These are phyloP conservation scores for Myriosclerotinia duriaeana DNA, from an alignment of 2,329 filamentous ascomycete species.

Conservation along the genomic window DNA sequence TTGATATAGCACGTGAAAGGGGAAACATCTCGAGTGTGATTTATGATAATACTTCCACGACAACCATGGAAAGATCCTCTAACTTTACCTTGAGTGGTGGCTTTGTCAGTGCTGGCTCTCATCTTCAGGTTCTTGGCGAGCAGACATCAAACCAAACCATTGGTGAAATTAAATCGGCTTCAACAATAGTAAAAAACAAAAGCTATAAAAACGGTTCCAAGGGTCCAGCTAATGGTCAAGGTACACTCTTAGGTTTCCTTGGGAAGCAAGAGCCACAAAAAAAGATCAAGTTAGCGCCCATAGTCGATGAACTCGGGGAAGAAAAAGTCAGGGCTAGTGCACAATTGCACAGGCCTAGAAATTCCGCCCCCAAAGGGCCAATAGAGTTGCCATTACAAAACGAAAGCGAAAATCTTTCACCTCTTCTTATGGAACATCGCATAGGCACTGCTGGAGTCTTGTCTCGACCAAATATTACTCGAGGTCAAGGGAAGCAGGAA, in stretches of 20 bases:
- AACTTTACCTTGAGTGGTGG: slow-evolving; percentile 60
- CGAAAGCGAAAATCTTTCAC: background rate
- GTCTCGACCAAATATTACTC: slow-evolving; percentile 30
- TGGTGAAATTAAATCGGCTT: slow-evolving; percentile 26
- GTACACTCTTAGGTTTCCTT: slow-evolving; percentile 35
- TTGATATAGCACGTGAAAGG: slow-evolving; percentile 28
- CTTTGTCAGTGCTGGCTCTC: slow-evolving; percentile 38
- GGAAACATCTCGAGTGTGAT: slow-evolving; percentile 26
- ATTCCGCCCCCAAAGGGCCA: background rate
- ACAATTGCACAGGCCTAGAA: slow-evolving; percentile 18
- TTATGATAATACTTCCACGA: slow-evolving; percentile 48
- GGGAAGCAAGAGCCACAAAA: slow-evolving; percentile 28
- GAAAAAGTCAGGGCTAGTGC: background rate
- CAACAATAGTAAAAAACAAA: slow-evolving; percentile 11
- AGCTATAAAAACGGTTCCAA: slow-evolving; percentile 26
- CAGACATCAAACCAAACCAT: slow-evolving; percentile 35
- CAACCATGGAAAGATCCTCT: slow-evolving; percentile 61
- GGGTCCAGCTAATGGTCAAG: slow-evolving; percentile 29
- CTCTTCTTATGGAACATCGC: slow-evolving; percentile 32
- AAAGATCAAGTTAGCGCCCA: background rate
- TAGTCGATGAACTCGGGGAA: background rate
- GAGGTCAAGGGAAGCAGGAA: slow-evolving; percentile 27
- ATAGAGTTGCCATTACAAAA: background rate
- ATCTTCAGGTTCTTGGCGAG: slow-evolving; percentile 38
- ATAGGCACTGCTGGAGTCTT: slow-evolving; percentile 26